These are phyloP conservation scores for Limonium bicolor DNA, from an alignment of 148 eudicot genomes.

Conservation along the genomic window DNA sequence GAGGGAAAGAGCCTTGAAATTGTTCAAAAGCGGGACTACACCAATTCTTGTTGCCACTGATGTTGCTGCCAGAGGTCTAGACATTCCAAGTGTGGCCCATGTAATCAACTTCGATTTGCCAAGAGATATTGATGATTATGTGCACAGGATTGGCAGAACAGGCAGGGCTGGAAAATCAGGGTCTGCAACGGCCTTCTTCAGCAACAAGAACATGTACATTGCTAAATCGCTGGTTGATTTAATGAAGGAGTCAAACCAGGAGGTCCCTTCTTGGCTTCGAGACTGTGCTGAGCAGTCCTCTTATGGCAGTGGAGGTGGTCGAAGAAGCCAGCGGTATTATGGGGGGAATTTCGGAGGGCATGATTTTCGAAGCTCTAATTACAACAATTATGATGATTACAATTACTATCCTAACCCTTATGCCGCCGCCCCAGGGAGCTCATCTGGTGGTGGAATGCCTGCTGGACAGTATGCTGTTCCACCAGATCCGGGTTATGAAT, in stretches of 20 bases:
- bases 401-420: too few species aligned
- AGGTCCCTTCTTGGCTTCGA: conserved; percentile 48
- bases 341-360: conserved; percentile 50
- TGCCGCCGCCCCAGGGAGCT: too few species aligned
- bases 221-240: conserved; percentile 47
- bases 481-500: too few species aligned
- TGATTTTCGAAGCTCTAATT: too few species aligned
- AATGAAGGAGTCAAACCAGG: conserved; percentile 53
- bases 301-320: conserved; percentile 15
- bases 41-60: conserved; percentile 76
- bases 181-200: conserved; percentile 63
- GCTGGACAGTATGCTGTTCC: too few species aligned
- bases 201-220: conserved; percentile 34
- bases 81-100: conserved; percentile 59
- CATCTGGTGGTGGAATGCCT: too few species aligned
- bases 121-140: conserved; percentile 50
- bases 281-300: conserved; percentile 29
- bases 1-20: conserved; percentile 49
- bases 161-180: conserved; percentile 77
- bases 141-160: conserved; percentile 66
- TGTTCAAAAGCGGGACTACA: conserved; percentile 51
- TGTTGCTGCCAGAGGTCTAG: conserved; percentile 66
- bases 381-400: too few species aligned
- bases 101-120: conserved; percentile 70
- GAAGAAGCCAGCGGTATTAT: conserved; percentile 17